Evolutionary conservation across 768 basidiomycete species (phyloP), one percentile per base, ranked within the genome.

Genomic region (Leccinum arenicola): DNA sequence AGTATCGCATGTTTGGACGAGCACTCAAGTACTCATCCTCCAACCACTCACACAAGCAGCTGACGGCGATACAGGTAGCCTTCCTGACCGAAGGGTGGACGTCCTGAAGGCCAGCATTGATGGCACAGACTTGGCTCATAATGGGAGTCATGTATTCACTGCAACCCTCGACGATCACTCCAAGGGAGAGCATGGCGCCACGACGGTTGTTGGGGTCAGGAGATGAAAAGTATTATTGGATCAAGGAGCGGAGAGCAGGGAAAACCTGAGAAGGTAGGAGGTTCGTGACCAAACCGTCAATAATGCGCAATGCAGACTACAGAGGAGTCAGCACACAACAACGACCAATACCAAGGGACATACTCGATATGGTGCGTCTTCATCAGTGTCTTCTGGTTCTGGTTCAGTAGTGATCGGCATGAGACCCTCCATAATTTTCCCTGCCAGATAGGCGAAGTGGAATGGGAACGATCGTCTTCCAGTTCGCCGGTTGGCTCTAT

Each of bases 101-200:
- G 71, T 99, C 97, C 60, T 81, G 82, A 33, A 99, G 84, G 64
- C 95, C 95, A 52, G 84, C 80, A 70, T 97, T 91, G 66, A 99
- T 86, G 57, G 95, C 97, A 25, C 97, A 99, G 29, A 99, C 87
- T 67, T 92, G 83, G 60, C 73, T 75, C 83, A 99, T 93, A 65
- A 94, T 82, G 9, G 95, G 93, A 35, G 93, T 93, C 85, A 99
- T 98, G 77, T 79, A 98, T 78, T 98, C 95, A 76, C 90, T 93
- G 79, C 96, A 98, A 17, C 97, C 97, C 73, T 99, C 97, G 58
- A 98, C 94, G 49, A 88, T 86, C 52, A 98, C 93, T 64, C 97
- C 97, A 52, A 99, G 86, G 1, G 95, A 91, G 68, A 96, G 92
- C 78, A 98, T 88, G 8, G 95, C 96, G 51, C 92, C 91, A 55